Evolutionary conservation across 306 rosid genomes (phyloP), one percentile per base, ranked within the genome.

Genomic region (Corylus avellana): DNA sequence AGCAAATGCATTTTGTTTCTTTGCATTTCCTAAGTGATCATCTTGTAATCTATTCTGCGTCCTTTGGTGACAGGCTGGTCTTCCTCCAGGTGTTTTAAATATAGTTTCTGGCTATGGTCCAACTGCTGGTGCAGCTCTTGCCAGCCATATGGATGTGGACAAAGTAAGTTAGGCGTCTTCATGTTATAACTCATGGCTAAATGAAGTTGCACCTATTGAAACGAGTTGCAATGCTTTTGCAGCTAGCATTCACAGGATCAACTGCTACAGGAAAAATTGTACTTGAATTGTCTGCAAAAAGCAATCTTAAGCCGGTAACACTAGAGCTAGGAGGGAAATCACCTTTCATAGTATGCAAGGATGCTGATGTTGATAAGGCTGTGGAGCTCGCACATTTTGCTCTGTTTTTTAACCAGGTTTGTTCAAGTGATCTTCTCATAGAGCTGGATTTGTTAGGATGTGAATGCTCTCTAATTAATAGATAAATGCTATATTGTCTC

Each of bases 241-340:
- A 91, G 97, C 59, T 94, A 74, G 97, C 98, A 53, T 94, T 94
- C 85, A 94, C 97, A 0, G 98, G 98, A 68, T 94, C 98, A 11
- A 92, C 98, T 37, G 86, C 73, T 0, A 92, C 97, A 0, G 98
- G 98, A 62, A 91, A 91, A 78, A 10, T 82, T 72, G 85, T 94
- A 47, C 93, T 88, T 37, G 91, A 84, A 84, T 81, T 92, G 84
- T 97, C 98, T 69, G 92, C 97, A 48, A 89, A 74, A 79, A 94
- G 98, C 89, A 94, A 94, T 80, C 93, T 94, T 44, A 94, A 94
- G 85, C 91, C 93, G 3, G 93, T 91, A 75, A 92, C 98, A 54
- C 83, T 94, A 71, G 98, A 94, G 87, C 97, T 94, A 3, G 98
- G 98, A 75, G 97, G 98, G 72, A 94, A 94, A 82, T 94, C 98